These are phyloP conservation scores for Kernera saxatilis DNA, from an alignment of 345 rosid genomes.

Conservation along the genomic window DNA sequence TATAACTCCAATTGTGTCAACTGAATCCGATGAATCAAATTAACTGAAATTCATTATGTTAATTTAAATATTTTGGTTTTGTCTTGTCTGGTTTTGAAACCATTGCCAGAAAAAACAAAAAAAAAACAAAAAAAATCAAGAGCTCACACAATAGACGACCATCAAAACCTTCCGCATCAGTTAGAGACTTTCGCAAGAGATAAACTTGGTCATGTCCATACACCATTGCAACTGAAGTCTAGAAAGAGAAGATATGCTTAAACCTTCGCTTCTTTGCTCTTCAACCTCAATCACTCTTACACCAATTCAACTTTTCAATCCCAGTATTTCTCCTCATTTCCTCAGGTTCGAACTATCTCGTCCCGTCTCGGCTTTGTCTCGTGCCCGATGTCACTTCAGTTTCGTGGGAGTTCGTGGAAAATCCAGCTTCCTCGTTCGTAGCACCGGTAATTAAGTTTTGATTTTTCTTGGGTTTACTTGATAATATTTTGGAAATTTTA, in stretches of 20 bases:
- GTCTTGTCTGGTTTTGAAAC: not conserved
- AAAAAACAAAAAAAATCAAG: not conserved
- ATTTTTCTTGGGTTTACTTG: not conserved
- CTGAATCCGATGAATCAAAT: too few relatives aligned
- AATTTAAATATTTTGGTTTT: too few relatives aligned
- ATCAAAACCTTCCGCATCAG: not conserved
- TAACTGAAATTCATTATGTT: too few relatives aligned
- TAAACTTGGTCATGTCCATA: not conserved
- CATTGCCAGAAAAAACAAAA: not conserved
- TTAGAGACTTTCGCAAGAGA: not conserved
- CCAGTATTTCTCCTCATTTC: not conserved
- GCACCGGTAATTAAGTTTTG: constrained; percentile 31
- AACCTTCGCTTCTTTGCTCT: constrained; percentile 40
- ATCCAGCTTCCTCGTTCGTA: constrained; percentile 28
- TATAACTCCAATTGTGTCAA: too few relatives aligned
- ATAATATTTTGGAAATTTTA: not conserved
- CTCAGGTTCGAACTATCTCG: not conserved
- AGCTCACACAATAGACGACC: not conserved
- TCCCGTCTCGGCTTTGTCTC: constrained; percentile 20
- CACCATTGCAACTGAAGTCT: not conserved
- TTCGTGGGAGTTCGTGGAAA: constrained; percentile 15
- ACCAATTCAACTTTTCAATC: constrained; percentile 5
- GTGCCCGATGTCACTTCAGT: constrained; percentile 20
- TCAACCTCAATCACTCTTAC: constrained; percentile 31
- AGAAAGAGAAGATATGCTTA: constrained; percentile 34